These are phyloP conservation scores for Fusarium anthophilum DNA, from an alignment of 2,329 filamentous ascomycete genomes.

Conservation along the genomic window DNA sequence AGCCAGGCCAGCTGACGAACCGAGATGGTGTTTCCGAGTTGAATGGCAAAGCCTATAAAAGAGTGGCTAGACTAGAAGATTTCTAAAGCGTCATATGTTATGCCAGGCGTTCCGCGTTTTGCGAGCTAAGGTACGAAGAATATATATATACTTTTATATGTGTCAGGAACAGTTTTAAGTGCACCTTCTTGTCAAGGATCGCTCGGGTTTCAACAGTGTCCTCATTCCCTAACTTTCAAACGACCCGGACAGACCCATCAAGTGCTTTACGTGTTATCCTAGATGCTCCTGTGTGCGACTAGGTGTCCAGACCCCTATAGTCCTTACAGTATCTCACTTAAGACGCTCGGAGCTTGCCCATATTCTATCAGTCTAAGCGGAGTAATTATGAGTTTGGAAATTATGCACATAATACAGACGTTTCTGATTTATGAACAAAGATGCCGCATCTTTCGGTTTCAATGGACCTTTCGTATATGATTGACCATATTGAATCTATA, in stretches of 20 bases:
- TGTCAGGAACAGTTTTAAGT: neutral
- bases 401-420: neutral
- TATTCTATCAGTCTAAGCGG: neutral
- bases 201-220: neutral
- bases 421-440: neutral
- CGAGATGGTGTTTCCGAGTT: neutral
- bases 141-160: slow-evolving; percentile 9
- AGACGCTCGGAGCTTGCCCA: neutral
- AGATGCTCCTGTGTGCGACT: neutral
- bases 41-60: neutral
- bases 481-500: neutral
- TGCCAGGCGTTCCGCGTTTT: slow-evolving; percentile 27
- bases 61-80: slow-evolving; percentile 27
- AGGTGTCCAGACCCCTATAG: neutral
- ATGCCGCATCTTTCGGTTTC: neutral
- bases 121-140: neutral
- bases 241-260: neutral
- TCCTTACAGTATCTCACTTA: neutral
- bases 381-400: neutral
- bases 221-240: neutral
- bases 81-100: slow-evolving; percentile 23
- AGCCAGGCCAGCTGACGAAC: neutral
- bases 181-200: neutral
- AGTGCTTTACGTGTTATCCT: neutral
- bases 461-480: neutral